Conservation (phyloP, 768 basidiomycete genomes). For the Steccherinum ochraceum region DNA sequence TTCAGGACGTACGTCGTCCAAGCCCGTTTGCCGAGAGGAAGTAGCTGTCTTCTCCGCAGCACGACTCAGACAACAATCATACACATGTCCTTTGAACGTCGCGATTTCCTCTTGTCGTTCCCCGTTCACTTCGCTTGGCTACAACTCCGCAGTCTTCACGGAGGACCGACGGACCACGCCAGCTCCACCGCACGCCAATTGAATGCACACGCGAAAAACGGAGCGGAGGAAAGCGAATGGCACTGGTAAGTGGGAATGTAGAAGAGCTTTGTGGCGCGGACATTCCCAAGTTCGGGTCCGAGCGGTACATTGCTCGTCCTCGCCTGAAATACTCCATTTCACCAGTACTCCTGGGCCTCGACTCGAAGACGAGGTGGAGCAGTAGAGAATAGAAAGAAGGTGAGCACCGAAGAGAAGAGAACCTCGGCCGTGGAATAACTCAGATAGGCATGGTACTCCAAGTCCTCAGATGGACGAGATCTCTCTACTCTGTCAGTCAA, state of each 20-base stretch:
- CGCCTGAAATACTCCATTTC: not conserved
- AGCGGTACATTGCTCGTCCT: not conserved
- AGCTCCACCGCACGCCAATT: no score
- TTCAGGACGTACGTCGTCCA: no score
- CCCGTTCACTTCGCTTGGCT: not conserved
- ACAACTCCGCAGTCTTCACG: not conserved
- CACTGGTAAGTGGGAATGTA: no score
- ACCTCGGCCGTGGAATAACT: not conserved
- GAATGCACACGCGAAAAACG: not conserved
- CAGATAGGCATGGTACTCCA: not conserved
- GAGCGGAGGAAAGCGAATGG: not conserved
- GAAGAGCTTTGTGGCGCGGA: not conserved
- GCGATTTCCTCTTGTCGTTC: not conserved
- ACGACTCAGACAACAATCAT: not conserved
- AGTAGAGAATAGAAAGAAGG: not conserved
- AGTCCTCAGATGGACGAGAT: not conserved
- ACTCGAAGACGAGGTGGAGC: not conserved
- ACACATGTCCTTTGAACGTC: not conserved
- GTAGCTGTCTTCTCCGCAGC: not conserved
- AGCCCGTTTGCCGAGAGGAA: no score
- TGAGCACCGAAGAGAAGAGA: not conserved
- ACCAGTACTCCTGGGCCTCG: not conserved
- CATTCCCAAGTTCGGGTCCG: not conserved
- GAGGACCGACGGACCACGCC: not conserved
- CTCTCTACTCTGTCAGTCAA: no score